Evolutionary conservation across 495 filamentous ascomycete species (phyloP).

Genomic region (Stereocaulon alpinum): DNA sequence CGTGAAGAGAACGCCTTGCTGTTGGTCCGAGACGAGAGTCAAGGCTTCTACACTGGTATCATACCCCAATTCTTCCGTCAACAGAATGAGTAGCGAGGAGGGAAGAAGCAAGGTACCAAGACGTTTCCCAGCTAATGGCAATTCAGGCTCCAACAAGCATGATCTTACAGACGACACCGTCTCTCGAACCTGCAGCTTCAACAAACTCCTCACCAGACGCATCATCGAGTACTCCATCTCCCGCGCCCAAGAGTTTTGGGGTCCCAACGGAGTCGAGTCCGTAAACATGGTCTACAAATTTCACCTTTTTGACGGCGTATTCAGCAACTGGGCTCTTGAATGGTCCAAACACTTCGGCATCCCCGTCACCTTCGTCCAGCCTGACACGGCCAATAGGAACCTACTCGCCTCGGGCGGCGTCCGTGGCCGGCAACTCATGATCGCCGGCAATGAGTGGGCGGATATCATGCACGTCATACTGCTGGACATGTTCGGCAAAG

Average conservation of each 20-base stretch:
- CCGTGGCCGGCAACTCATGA: background rate
- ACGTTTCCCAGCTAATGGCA: background rate
- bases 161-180: background rate
- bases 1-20: background rate
- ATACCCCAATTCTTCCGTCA: background rate
- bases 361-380: background rate
- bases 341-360: background rate
- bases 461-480: conserved; percentile 5
- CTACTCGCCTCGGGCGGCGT: background rate
- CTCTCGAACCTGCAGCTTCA: background rate
- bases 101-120: background rate
- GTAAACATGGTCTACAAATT: background rate
- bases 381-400: background rate
- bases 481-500: background rate
- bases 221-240: background rate
- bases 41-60: background rate
- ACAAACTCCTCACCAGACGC: background rate
- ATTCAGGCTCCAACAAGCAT: background rate
- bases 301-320: background rate
- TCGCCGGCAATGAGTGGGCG: conserved; percentile 2
- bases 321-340: background rate
- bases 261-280: background rate
- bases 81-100: background rate
- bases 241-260: background rate
- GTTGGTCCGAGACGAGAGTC: background rate